Conservation (phyloP, 768 basidiomycete species). For the Tephrocybe sp. region DNA sequence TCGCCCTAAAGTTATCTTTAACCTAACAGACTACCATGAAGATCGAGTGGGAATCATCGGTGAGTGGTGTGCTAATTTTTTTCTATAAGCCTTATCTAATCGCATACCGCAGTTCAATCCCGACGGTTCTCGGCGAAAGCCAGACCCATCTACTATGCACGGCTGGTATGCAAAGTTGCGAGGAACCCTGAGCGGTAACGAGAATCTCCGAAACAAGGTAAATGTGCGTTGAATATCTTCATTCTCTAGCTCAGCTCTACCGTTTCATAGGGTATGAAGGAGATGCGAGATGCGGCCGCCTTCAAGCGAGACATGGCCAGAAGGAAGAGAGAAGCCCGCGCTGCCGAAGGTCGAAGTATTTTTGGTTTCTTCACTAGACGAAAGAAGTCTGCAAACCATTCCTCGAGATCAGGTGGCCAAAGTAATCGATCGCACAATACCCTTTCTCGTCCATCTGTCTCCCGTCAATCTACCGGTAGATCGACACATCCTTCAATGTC, state of each 20-base stretch:
- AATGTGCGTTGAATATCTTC: conserved; percentile 2
- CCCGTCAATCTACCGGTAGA: conserved; percentile 11
- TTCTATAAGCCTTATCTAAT: background rate
- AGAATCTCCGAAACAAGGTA: conserved; percentile 52
- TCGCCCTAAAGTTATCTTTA: conserved; percentile 6
- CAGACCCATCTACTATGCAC: conserved; percentile 60
- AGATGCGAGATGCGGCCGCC: conserved; percentile 58
- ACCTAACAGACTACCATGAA: conserved; percentile 35
- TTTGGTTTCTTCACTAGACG: conserved; percentile 21
- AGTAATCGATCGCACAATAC: conserved; percentile 10
- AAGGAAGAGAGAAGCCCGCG: conserved; percentile 4
- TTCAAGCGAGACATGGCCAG: conserved; percentile 7
- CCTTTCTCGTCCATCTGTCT: conserved; percentile 12
- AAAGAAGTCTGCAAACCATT: conserved; percentile 15
- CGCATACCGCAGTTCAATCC: conserved; percentile 34
- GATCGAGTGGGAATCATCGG: conserved; percentile 54
- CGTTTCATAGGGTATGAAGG: conserved; percentile 55
- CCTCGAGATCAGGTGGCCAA: conserved; percentile 13
- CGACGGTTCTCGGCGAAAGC: conserved; percentile 46
- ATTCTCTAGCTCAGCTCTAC: conserved; percentile 7
- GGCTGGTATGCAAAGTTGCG: conserved; percentile 82
- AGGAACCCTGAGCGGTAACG: conserved; percentile 67
- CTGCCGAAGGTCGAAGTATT: conserved; percentile 17
- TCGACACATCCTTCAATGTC: conserved; percentile 11
- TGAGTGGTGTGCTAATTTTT: conserved; percentile 28